These are phyloP conservation scores for Pleurotus ostreatus DNA, from an alignment of 768 basidiomycete genomes.

Conservation along the genomic window DNA sequence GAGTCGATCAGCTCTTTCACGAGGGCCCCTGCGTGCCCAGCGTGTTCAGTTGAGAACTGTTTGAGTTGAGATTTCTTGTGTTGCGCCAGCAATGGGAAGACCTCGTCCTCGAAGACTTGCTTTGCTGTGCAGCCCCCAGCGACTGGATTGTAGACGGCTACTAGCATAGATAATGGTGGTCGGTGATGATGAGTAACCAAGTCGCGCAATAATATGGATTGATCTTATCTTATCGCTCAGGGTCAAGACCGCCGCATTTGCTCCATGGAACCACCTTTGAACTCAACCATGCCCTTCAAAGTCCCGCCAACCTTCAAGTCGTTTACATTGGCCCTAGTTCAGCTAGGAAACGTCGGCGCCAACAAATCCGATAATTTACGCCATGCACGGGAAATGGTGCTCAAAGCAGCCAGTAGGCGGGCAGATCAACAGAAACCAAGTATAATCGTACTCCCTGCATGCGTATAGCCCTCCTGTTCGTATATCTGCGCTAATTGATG, in stretches of 20 bases:
- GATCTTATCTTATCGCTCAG: conserved; percentile 4
- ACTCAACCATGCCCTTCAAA: conserved; percentile 2
- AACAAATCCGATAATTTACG: conserved; percentile 77
- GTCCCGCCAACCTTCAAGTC: conserved; percentile 46
- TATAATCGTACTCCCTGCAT: conserved; percentile 80
- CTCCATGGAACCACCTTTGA: too few relatives aligned
- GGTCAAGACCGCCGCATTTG: too few relatives aligned
- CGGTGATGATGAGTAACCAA: background rate
- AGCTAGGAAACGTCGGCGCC: conserved; percentile 71
- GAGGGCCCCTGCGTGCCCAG: conserved; percentile 51
- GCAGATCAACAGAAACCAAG: conserved; percentile 60
- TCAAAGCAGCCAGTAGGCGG: conserved; percentile 52
- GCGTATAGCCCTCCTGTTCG: conserved; percentile 16
- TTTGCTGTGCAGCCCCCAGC: conserved; percentile 59
- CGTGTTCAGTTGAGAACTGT: conserved; percentile 42
- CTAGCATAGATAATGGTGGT: conserved; percentile 20
- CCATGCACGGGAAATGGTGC: conserved; percentile 78
- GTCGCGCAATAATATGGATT: background rate
- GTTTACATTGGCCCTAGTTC: conserved; percentile 86
- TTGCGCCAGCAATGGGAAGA: conserved; percentile 59
- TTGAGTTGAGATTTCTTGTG: conserved; percentile 34
- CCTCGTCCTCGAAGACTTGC: conserved; percentile 51
- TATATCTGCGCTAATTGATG: conserved; percentile 1
- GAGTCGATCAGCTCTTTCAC: conserved; percentile 36
- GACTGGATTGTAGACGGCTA: conserved; percentile 75